These are phyloP conservation scores for Fusarium tjaetaba DNA, from an alignment of 2,329 filamentous ascomycete genomes.

Conservation along the genomic window DNA sequence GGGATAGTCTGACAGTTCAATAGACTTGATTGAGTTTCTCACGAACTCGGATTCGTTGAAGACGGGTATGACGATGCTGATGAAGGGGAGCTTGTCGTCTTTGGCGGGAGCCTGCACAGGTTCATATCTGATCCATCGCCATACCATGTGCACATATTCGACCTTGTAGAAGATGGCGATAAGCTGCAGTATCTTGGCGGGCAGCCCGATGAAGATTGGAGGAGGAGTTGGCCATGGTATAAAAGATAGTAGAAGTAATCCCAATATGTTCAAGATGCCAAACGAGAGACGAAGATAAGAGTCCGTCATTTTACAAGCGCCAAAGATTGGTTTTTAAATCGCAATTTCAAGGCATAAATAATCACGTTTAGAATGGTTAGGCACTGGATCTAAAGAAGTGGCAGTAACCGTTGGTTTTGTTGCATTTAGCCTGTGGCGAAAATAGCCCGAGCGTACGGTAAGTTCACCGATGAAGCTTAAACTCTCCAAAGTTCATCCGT, in stretches of 20 bases:
- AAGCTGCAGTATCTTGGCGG: background rate
- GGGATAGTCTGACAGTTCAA: background rate
- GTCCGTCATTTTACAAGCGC: background rate
- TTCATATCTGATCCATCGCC: background rate
- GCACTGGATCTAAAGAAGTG: background rate
- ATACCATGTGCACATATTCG: background rate
- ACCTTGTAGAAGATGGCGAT: background rate
- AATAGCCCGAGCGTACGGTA: background rate
- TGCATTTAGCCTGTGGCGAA: background rate
- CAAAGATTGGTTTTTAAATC: background rate
- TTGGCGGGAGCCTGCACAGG: background rate
- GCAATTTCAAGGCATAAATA: rapidly evolving
- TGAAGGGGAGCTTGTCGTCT: background rate
- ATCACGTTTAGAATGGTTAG: background rate
- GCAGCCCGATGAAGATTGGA: background rate
- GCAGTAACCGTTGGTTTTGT: background rate
- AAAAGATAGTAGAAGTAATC: background rate
- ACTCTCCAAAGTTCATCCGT: rapidly evolving
- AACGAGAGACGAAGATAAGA: background rate
- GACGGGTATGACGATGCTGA: background rate
- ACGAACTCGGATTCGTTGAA: background rate
- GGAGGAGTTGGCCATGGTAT: background rate
- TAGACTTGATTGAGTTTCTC: background rate
- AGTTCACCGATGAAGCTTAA: background rate
- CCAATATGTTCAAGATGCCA: background rate